phyloP scores from a whole-genome alignment of 768 basidiomycete species.

The Dendrothele bispora region DNA sequence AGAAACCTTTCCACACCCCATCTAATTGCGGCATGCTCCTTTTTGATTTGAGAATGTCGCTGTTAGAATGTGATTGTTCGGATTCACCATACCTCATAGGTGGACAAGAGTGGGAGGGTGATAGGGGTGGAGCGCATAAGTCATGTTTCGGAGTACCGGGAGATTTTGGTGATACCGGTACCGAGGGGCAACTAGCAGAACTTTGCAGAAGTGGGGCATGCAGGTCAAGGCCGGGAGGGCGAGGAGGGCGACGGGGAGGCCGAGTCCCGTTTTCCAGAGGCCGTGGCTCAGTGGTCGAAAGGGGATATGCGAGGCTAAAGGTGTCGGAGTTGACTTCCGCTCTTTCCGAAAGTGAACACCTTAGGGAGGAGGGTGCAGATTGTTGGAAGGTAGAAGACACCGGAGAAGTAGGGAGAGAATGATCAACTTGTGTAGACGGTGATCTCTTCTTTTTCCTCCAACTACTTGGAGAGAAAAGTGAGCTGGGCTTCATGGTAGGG shows the following conservation, averaged over 20 bases:
- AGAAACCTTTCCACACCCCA: conserved; percentile 27
- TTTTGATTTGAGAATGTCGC: conserved; percentile 14
- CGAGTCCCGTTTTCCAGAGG: background rate
- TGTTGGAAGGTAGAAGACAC: background rate
- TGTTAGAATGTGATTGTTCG: conserved; percentile 7
- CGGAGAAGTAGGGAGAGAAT: background rate
- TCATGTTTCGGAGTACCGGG: background rate
- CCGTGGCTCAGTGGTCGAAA: background rate
- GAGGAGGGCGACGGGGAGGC: conserved; percentile 24
- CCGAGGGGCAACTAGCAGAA: background rate
- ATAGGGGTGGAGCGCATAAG: conserved; percentile 1
- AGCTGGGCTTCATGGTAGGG: background rate
- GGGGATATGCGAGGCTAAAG: background rate
- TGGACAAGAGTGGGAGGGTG: conserved; percentile 4
- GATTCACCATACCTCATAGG: too few relatives aligned
- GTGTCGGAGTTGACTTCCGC: background rate
- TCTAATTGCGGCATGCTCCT: conserved; percentile 22
- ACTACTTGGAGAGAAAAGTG: conserved; percentile 3
- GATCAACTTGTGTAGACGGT: background rate
- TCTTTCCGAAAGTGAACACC: background rate
- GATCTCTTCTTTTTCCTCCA: conserved; percentile 1
- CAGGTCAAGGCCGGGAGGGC: conserved; percentile 28
- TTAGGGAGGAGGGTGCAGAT: background rate
- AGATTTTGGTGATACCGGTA: background rate
- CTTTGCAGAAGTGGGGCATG: background rate